Percentiles rank a stretch among this genome's conserved stretches.
Evolutionary conservation across 192 early-diverging fungal species (phyloP).

Genomic region (Coemansia erecta): DNA sequence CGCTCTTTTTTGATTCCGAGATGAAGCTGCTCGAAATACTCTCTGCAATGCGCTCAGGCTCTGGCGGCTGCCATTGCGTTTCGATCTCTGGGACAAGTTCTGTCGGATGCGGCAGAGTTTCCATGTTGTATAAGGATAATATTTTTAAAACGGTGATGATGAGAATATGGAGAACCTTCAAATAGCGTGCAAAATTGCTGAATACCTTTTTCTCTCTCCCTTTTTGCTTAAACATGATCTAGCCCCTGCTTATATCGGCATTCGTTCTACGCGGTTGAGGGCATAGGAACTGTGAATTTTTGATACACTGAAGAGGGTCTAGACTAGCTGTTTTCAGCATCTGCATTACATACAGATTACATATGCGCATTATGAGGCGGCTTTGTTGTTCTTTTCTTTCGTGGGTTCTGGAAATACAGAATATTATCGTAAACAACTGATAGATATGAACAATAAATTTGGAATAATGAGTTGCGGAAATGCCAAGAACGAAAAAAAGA

Average conservation of each 20-base stretch:
- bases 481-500: conserved; percentile 1
- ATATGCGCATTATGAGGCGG: neutral
- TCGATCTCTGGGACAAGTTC: conserved; percentile 18
- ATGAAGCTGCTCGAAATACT: conserved; percentile 2
- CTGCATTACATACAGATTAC: too few species aligned
- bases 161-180: neutral
- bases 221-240: too few species aligned
- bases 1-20: conserved; percentile 4
- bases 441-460: neutral
- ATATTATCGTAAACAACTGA: neutral
- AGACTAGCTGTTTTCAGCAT: too few species aligned
- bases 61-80: conserved; percentile 6
- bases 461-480: neutral
- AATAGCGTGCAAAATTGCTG: neutral
- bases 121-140: neutral
- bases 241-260: too few species aligned
- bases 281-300: too few species aligned
- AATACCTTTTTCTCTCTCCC: too few species aligned
- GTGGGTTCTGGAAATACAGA: neutral
- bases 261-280: too few species aligned
- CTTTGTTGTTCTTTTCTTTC: neutral
- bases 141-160: neutral
- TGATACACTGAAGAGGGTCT: too few species aligned
- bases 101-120: neutral
- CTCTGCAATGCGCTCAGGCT: neutral